Conservation (phyloP, 2,329 filamentous ascomycete species). For the Clarireedia homoeocarpa region DNA sequence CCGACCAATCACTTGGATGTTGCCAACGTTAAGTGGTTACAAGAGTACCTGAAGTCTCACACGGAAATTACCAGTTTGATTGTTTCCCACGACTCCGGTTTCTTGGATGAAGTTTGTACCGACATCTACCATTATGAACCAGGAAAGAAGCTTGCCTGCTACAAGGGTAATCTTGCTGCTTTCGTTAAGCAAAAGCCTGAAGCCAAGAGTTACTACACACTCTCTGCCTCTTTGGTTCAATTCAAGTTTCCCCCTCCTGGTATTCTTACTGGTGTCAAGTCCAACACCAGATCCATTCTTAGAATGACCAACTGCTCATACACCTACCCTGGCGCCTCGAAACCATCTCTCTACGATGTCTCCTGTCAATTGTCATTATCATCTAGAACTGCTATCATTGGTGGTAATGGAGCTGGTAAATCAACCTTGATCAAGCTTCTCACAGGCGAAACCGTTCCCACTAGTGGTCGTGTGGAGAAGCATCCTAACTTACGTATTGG, state of each 20-base stretch:
- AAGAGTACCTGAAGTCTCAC: slow-evolving; percentile 92
- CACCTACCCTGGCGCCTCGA: slow-evolving; percentile 83
- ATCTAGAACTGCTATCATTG: slow-evolving; percentile 91
- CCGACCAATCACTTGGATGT: slow-evolving; percentile 98
- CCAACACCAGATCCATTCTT: slow-evolving; percentile 84
- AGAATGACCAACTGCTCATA: slow-evolving; percentile 89
- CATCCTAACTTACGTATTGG: slow-evolving; percentile 97
- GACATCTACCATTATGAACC: slow-evolving; percentile 98
- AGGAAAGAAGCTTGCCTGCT: slow-evolving; percentile 85
- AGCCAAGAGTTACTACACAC: slow-evolving; percentile 95
- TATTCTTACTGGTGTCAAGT: slow-evolving; percentile 92
- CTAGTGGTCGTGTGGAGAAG: slow-evolving; percentile 84
- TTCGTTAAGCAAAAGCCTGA: slow-evolving; percentile 90
- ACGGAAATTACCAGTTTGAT: slow-evolving; percentile 95
- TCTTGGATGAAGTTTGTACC: slow-evolving; percentile 94
- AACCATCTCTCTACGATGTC: slow-evolving; percentile 81
- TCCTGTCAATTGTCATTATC: slow-evolving; percentile 84
- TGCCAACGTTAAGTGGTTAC: slow-evolving; percentile 89
- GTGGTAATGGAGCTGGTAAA: slow-evolving; percentile 95
- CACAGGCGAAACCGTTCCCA: slow-evolving; percentile 84
- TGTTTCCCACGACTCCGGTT: slow-evolving; percentile 95
- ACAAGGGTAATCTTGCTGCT: slow-evolving; percentile 71
- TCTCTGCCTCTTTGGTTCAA: slow-evolving; percentile 78
- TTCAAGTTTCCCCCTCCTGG: slow-evolving; percentile 98
- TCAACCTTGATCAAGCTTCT: slow-evolving; percentile 96